These are phyloP conservation scores for Penicillium crystallinum DNA, from an alignment of 495 filamentous ascomycete species.

Conservation along the genomic window DNA sequence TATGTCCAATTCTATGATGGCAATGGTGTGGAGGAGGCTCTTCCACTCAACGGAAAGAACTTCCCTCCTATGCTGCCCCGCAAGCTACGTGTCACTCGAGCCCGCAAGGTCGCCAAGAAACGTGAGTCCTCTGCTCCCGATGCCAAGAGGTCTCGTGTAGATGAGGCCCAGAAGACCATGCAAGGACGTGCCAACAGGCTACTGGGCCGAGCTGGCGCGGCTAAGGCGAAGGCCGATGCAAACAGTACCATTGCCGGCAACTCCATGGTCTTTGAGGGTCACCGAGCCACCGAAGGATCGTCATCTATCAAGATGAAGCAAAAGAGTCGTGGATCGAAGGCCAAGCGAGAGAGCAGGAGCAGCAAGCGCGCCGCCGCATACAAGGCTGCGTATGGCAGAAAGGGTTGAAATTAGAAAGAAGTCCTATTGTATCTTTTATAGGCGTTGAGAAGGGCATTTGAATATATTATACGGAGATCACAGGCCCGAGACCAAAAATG, in stretches of 20 bases:
- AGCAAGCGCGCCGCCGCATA: constrained; percentile 61
- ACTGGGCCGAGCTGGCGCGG: constrained; percentile 74
- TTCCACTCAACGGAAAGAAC: constrained; percentile 81
- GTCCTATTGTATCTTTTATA: constrained; percentile 14
- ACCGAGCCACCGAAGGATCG: constrained; percentile 66
- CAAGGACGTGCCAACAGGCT: constrained; percentile 76
- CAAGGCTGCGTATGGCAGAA: constrained; percentile 54
- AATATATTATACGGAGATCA: constrained; percentile 5
- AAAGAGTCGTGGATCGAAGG: constrained; percentile 54
- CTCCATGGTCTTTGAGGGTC: constrained; percentile 82
- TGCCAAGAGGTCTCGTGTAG: constrained; percentile 49
- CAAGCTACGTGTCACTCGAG: constrained; percentile 77
- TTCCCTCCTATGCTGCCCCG: constrained; percentile 90
- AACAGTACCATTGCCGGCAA: constrained; percentile 41
- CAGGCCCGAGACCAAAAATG: background rate
- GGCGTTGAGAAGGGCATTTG: constrained; percentile 23
- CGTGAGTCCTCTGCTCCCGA: constrained; percentile 36
- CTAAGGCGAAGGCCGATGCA: constrained; percentile 49
- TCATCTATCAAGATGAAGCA: constrained; percentile 55
- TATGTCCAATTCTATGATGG: constrained; percentile 94
- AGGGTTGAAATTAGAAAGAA: constrained; percentile 9
- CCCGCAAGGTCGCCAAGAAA: constrained; percentile 72
- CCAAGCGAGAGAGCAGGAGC: constrained; percentile 47
- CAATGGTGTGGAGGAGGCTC: constrained; percentile 81
- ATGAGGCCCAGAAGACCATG: constrained; percentile 62